These are phyloP conservation scores for Rosa hybrid DNA, from an alignment of 331 rosid genomes.

Conservation along the genomic window DNA sequence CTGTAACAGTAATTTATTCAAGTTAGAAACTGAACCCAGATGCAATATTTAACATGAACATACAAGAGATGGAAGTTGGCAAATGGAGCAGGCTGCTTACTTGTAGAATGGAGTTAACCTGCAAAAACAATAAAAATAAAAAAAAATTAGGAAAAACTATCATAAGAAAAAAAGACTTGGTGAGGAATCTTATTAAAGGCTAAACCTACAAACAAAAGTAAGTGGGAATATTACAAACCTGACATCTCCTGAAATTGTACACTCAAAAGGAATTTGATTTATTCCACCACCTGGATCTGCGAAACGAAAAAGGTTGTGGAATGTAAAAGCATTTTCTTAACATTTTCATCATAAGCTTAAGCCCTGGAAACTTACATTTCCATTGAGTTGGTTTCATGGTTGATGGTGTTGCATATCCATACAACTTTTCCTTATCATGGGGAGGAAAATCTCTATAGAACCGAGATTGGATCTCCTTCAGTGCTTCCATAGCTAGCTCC, in stretches of 20 bases:
- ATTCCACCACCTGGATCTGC: slow-evolving; percentile 98
- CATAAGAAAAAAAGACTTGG: slow-evolving; percentile 4
- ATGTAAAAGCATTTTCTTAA: slow-evolving; percentile 9
- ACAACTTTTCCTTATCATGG: slow-evolving; percentile 76
- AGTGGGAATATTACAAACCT: slow-evolving; percentile 49
- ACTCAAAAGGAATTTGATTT: slow-evolving; percentile 92
- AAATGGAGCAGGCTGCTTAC: slow-evolving; percentile 56
- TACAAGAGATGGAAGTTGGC: slow-evolving; percentile 25
- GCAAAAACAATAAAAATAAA: background rate
- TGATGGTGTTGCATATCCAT: slow-evolving; percentile 89
- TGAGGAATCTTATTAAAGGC: slow-evolving; percentile 5
- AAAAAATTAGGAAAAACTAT: background rate
- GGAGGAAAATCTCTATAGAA: slow-evolving; percentile 93
- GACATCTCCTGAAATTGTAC: slow-evolving; percentile 94
- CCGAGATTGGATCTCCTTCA: slow-evolving; percentile 74
- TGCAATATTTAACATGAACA: slow-evolving; percentile 9
- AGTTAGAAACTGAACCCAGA: slow-evolving; percentile 24
- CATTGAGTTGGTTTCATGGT: slow-evolving; percentile 99
- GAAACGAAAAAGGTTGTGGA: slow-evolving; percentile 19
- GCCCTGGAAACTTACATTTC: slow-evolving; percentile 64
- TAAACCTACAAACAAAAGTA: slow-evolving; percentile 3
- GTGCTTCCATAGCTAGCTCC: slow-evolving; percentile 90
- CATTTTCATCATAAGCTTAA: background rate
- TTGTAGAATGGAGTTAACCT: slow-evolving; percentile 94
- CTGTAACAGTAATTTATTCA: slow-evolving; percentile 41